Percentiles rank a stretch among this genome's conserved stretches.
These are phyloP conservation scores for Moelleriella libera DNA, from an alignment of 2,329 filamentous ascomycete species.

Conservation along the genomic window DNA sequence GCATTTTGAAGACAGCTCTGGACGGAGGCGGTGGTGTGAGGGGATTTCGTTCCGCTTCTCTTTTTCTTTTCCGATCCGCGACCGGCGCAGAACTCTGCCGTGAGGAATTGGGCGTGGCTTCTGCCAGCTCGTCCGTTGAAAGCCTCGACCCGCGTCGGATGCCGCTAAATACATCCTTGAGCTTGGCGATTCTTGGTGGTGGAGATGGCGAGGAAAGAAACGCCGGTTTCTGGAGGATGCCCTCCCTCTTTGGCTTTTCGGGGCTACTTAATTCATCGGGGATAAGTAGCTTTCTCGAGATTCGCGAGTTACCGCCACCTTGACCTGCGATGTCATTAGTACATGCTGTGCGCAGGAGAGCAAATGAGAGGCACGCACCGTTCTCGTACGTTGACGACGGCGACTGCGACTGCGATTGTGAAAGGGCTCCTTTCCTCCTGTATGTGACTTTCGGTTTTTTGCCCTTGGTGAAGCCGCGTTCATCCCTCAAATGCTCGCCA, in stretches of 20 bases:
- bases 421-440: conserved; percentile 8
- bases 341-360: too few relatives aligned
- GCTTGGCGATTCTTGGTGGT: background rate
- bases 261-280: conserved; percentile 2
- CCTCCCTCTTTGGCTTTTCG: conserved; percentile 1
- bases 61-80: background rate
- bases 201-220: background rate
- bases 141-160: background rate
- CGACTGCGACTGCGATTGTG: conserved; percentile 5
- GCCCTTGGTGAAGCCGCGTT: conserved; percentile 11
- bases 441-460: conserved; percentile 11
- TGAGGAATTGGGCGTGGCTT: background rate
- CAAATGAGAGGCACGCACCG: too few relatives aligned
- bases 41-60: background rate
- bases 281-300: background rate
- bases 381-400: background rate
- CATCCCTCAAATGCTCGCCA: conserved; percentile 9
- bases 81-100: background rate
- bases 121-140: background rate
- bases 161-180: background rate
- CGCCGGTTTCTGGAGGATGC: background rate
- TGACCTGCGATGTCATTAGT: too few relatives aligned
- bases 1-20: conserved; percentile 9
- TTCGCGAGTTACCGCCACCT: background rate
- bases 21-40: conserved; percentile 6